Conservation (phyloP, 106 monocot species). For the Phalaenopsis aphrodite region DNA sequence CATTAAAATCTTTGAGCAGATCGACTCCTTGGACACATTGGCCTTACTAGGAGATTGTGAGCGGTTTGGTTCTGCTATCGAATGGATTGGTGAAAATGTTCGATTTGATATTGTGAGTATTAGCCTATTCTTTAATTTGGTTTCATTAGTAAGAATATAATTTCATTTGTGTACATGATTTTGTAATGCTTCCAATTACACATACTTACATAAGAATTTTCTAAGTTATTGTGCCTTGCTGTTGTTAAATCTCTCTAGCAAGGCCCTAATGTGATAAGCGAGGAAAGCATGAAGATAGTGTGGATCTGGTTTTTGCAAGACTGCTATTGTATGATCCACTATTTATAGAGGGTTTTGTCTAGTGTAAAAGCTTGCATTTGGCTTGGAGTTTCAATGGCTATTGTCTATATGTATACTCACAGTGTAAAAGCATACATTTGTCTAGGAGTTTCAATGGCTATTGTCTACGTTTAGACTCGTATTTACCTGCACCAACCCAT, state of each 20-base stretch:
- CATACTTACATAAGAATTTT: not conserved
- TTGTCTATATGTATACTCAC: not conserved
- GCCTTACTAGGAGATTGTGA: constrained; percentile 87
- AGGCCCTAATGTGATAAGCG: not conserved
- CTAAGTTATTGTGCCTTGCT: not conserved
- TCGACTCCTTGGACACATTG: constrained; percentile 95
- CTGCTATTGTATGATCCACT: not conserved
- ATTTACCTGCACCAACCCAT: no score
- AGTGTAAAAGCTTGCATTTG: not conserved
- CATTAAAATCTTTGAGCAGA: constrained; percentile 38
- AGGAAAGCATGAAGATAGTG: not conserved
- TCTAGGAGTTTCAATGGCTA: no score
- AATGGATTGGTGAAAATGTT: constrained; percentile 84
- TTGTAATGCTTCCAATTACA: not conserved
- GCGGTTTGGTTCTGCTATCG: constrained; percentile 63
- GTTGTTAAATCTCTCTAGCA: not conserved
- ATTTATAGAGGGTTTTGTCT: not conserved
- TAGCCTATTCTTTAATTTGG: not conserved
- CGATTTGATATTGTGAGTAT: constrained; percentile 84
- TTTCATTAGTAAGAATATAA: not conserved
- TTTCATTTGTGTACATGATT: not conserved
- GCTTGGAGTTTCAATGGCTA: not conserved
- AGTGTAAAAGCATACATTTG: no score
- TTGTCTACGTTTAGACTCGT: no score
- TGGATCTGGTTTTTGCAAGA: not conserved